Evolutionary conservation across 306 rosid species (phyloP).

Genomic region (Senna tora): DNA sequence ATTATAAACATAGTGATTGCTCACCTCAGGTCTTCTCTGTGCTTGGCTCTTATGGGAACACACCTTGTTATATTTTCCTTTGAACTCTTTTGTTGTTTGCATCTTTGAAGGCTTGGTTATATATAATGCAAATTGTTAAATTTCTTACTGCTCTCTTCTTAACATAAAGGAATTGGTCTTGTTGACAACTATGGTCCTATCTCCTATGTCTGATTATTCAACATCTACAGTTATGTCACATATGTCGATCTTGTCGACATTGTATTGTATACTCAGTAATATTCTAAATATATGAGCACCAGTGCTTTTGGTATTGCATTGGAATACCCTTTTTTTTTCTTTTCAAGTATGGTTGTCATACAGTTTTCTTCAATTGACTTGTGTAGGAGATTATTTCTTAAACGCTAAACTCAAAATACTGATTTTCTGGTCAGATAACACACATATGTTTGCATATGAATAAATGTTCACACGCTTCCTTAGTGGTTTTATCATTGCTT

Average conservation of each 20-base stretch:
- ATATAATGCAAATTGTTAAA: constrained; percentile 16
- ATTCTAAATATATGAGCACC: constrained; percentile 1
- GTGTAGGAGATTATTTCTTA: neutral
- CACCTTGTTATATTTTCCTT: neutral
- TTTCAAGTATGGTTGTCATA: neutral
- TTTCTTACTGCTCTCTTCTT: neutral
- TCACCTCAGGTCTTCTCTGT: neutral
- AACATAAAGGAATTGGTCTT: constrained; percentile 5
- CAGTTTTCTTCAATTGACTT: constrained; percentile 4
- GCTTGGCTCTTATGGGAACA: neutral
- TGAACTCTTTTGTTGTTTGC: constrained; percentile 24
- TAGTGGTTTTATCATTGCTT: constrained; percentile 10
- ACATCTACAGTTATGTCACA: constrained; percentile 1
- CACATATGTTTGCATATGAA: neutral
- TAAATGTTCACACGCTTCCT: constrained; percentile 2
- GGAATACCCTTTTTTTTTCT: neutral
- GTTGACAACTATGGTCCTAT: neutral
- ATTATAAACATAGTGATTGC: constrained; percentile 1
- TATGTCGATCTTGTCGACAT: constrained; percentile 28
- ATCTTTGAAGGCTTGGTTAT: neutral
- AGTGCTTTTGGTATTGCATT: neutral
- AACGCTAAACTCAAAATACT: neutral
- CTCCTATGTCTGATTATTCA: constrained; percentile 13
- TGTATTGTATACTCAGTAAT: neutral
- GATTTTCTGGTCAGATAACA: neutral